phyloP scores from a whole-genome alignment of 2,329 filamentous ascomycete species.

The Amauroascus niger region DNA sequence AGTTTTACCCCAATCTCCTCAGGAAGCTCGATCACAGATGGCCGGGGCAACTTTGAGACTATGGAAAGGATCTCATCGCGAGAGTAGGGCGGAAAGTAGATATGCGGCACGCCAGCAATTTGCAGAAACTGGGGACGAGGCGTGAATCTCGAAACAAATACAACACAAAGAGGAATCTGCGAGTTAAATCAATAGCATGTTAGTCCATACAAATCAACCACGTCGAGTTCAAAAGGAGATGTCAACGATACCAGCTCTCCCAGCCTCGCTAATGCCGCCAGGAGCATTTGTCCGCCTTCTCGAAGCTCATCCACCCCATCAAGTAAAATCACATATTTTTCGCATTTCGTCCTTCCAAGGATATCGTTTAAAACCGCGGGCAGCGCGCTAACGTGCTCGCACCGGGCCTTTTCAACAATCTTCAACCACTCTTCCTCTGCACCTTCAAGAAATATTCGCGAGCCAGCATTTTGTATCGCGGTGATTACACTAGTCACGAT shows the following conservation, averaged over 20 bases:
- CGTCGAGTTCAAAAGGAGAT: constrained; percentile 4
- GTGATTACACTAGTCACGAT: constrained; percentile 35
- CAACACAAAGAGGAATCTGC: constrained; percentile 68
- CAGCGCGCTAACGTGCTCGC: constrained; percentile 71
- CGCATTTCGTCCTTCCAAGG: constrained; percentile 23
- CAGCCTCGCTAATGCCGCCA: constrained; percentile 71
- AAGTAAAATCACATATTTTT: constrained; percentile 69
- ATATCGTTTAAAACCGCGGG: constrained; percentile 55
- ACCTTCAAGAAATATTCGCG: neutral
- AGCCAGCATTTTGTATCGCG: constrained; percentile 23
- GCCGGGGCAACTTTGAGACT: constrained; percentile 48
- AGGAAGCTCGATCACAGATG: constrained; percentile 26
- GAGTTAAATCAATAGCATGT: neutral
- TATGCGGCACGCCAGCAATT: constrained; percentile 58
- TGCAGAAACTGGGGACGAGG: constrained; percentile 62
- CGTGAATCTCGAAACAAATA: constrained; percentile 63
- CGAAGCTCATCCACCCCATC: constrained; percentile 79
- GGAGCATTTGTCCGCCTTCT: constrained; percentile 66
- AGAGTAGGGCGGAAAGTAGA: constrained; percentile 76
- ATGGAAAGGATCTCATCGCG: constrained; percentile 72
- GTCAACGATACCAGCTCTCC: constrained; percentile 59
- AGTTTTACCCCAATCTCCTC: constrained; percentile 26
- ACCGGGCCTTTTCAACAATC: constrained; percentile 48
- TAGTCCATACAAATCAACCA: constrained; percentile 8
- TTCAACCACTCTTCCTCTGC: constrained; percentile 31